phyloP scores from a whole-genome alignment of 2,329 filamentous ascomycete species.

The Elsinoe fawcettii region DNA sequence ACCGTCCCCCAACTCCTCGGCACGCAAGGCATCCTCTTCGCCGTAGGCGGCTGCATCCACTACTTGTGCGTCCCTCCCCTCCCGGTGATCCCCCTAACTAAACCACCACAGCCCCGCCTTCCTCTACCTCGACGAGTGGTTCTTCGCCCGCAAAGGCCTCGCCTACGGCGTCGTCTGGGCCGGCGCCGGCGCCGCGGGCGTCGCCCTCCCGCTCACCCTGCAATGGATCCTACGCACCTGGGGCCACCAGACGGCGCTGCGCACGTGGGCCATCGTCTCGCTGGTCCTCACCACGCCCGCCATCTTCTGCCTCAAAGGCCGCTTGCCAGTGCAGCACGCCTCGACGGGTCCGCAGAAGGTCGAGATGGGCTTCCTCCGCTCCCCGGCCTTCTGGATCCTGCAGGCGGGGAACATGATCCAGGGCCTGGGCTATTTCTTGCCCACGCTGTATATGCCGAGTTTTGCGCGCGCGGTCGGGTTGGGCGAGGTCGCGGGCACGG shows the following conservation, averaged over 20 bases:
- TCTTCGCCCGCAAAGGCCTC: slow-evolving; percentile 41
- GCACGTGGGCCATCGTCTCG: slow-evolving; percentile 28
- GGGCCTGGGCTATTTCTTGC: slow-evolving; percentile 38
- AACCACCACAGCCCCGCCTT: slow-evolving; percentile 30
- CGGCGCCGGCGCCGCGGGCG: slow-evolving; percentile 37
- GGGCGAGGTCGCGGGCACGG: slow-evolving; percentile 27
- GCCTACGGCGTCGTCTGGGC: slow-evolving; percentile 43
- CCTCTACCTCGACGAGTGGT: slow-evolving; percentile 45
- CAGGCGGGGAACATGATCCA: slow-evolving; percentile 37
- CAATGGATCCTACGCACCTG: slow-evolving; percentile 34
- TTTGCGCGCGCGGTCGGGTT: slow-evolving; percentile 35
- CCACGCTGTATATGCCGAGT: slow-evolving; percentile 36
- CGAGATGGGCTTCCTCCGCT: slow-evolving; percentile 31
- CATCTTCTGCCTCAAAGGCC: slow-evolving; percentile 22
- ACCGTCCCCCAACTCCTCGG: slow-evolving; percentile 31
- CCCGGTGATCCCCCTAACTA: neutral
- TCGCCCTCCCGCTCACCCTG: slow-evolving; percentile 37
- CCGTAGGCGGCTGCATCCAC: slow-evolving; percentile 34
- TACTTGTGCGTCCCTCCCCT: slow-evolving; percentile 2
- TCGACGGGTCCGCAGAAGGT: slow-evolving; percentile 24
- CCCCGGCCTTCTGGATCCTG: slow-evolving; percentile 35
- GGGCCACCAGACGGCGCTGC: slow-evolving; percentile 37
- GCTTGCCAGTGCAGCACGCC: slow-evolving; percentile 23
- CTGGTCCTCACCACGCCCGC: slow-evolving; percentile 8
- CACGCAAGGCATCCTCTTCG: slow-evolving; percentile 37